Evolutionary conservation across 2,329 filamentous ascomycete species (phyloP), one percentile per base, ranked within the genome.

Genomic region (Cladosporium sp.): DNA sequence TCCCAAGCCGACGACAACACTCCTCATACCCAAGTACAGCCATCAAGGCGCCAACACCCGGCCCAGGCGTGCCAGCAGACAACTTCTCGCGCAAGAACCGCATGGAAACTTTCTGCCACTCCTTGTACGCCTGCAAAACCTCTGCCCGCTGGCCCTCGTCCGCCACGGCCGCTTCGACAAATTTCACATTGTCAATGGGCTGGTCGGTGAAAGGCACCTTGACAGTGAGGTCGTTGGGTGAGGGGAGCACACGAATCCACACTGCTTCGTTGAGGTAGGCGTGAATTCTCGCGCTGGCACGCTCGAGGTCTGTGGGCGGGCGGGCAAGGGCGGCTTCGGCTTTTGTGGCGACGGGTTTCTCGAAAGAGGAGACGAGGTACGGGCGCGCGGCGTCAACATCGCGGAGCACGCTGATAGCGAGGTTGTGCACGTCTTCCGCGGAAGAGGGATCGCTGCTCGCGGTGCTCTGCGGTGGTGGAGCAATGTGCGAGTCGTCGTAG

Each of bases 81-180:
- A 87, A 63, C 1, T 81, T 82, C 77, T 82, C 82, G 54, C 84
- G 78, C 55, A 87, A 71, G 65, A 82, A 84, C 58, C 78, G 72
- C 70, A 84, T 81, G 4, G 85, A 70, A n/a, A 63, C 64, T 51
- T 70, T 73, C 56, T 68, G 69, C 58, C 63, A 66, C 8, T 63
- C 60, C 45, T 67, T 66, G 43, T 63, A 64, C 6, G 54, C 51
- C 40, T 61, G 42, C 47, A 64, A 55, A 22, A 63, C 60, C 17
- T 56, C 59, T 25, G 45, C 58, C 15, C 45, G 54, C 22, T 59
- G 34, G 11, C 34, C 40, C 7, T 61, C 61, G 9, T 60, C 61
- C 7, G 38, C 59, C 28, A 59, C 39, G 36, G 36, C 37, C 14
- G 50, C 19, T 51, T 30, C 37, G 38, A 59, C n/a, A 5, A 61